Evolutionary conservation across 371 early-diverging fungal genomes (phyloP), one percentile per base, ranked within the genome.

Genomic region (Apophysomyces variabilis): DNA sequence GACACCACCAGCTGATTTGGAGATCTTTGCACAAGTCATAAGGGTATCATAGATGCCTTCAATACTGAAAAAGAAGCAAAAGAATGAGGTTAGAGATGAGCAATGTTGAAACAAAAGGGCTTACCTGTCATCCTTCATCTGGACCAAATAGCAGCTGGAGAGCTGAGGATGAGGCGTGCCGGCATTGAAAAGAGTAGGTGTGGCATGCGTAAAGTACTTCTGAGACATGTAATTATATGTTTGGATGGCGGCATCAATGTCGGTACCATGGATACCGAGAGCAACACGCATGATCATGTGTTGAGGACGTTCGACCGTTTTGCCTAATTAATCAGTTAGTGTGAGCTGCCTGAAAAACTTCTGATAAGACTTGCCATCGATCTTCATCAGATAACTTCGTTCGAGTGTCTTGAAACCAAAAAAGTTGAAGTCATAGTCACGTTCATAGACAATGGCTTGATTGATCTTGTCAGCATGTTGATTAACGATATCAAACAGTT

Each of bases 341-440:
- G 16, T 58, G 12, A 58, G 45, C 16, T 38, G 41, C 8, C 13
- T 13, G 6, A 26, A 14, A 18, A 4, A 47, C 13, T 16, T 5
- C 13, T 18, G 13, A 12, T 8, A 14, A 41, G 41, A 41, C 68
- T 86, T 84, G 44, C 91, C 90, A 64, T 93, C 87, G 73, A 97
- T 90, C 66, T 91, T 87, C 64, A 99, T 81, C 47, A 99, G 85
- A 75, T 99, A 99, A 36, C 95, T 94, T 36, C 97, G 93, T 77
- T 97, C 96, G 18, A 99, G 88, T 1, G 99, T 99, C 83, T 98
- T 98, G 88, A 99, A 96, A 9, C 99, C 99, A 89, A 99, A 99
- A 84, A 91, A 99, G 81, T 93, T 96, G 85, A 98, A 97, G 66
- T 90, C 90, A 77, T 91, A 99, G 77, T 99, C 99, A 72, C 99